Conservation (phyloP, 1,284 basidiomycete genomes). For the Coniferiporia sulphurascens region DNA sequence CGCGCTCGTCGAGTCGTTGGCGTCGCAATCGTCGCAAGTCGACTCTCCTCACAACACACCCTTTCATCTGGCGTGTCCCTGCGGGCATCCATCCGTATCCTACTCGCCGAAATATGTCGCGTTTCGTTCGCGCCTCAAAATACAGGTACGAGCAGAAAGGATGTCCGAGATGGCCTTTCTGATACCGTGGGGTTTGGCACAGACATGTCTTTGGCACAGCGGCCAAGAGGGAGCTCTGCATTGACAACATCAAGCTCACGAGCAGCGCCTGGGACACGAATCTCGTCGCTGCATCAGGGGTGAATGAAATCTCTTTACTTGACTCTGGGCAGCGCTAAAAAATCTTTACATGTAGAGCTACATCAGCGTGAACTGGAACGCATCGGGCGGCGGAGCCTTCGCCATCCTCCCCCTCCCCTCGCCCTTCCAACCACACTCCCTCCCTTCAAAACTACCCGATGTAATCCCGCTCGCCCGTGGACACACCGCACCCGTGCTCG, state of each 20-base stretch:
- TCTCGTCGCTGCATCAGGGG: conserved; percentile 81
- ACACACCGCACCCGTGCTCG: conserved; percentile 83
- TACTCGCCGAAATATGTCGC: conserved; percentile 37
- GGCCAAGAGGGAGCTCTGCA: conserved; percentile 76
- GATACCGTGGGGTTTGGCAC: conserved; percentile 2
- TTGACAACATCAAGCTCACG: conserved; percentile 90
- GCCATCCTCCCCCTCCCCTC: conserved; percentile 84
- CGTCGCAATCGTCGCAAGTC: background rate
- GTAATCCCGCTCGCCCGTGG: conserved; percentile 88
- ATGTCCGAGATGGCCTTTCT: background rate
- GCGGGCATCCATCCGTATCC: background rate
- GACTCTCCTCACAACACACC: background rate
- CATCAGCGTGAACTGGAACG: conserved; percentile 92
- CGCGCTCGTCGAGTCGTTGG: background rate
- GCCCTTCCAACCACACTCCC: conserved; percentile 52
- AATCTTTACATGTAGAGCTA: conserved; percentile 52
- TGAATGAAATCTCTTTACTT: conserved; percentile 34
- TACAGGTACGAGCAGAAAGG: conserved; percentile 36
- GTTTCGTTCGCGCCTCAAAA: conserved; percentile 56
- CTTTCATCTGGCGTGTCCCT: background rate
- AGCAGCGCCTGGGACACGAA: conserved; percentile 97
- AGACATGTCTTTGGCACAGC: conserved; percentile 89
- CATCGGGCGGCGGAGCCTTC: conserved; percentile 94
- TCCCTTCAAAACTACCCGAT: conserved; percentile 86
- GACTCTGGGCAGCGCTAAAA: conserved; percentile 8